phyloP scores from a whole-genome alignment of 2,329 filamentous ascomycete species.

The Fusarium sp. region DNA sequence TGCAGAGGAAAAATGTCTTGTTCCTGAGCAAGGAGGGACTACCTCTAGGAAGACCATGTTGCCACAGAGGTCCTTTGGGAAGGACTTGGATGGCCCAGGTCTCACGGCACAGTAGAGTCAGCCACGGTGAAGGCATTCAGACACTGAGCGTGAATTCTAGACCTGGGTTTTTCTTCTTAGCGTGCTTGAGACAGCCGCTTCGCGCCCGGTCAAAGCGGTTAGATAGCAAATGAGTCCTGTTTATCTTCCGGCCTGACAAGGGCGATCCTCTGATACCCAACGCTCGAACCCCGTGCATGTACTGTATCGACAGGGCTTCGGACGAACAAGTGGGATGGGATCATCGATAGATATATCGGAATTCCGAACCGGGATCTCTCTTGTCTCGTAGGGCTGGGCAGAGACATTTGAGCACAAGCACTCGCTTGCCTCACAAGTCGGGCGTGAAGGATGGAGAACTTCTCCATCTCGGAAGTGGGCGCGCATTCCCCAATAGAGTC shows the following conservation, averaged over 20 bases:
- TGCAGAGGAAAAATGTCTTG: not conserved
- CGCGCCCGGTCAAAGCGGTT: slow-evolving; percentile 21
- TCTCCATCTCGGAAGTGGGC: slow-evolving; percentile 18
- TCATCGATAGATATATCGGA: not conserved
- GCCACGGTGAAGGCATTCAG: slow-evolving; percentile 2
- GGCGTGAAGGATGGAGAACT: slow-evolving; percentile 14
- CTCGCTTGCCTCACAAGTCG: slow-evolving; percentile 23
- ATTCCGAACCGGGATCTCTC: not conserved
- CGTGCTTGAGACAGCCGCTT: not conserved
- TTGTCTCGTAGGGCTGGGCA: slow-evolving; percentile 15
- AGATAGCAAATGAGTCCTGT: slow-evolving; percentile 17
- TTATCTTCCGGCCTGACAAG: not conserved
- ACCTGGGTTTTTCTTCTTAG: slow-evolving; percentile 4
- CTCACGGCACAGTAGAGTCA: not conserved
- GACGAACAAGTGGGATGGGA: not conserved
- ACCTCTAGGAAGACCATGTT: not conserved
- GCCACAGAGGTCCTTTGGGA: not conserved
- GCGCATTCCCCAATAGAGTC: slow-evolving; percentile 33
- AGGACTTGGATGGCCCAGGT: not conserved
- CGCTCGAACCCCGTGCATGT: not conserved
- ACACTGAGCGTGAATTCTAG: slow-evolving; percentile 6
- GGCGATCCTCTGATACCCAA: not conserved
- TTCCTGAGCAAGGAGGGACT: not conserved
- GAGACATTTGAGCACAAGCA: slow-evolving; percentile 18
- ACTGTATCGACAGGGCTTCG: not conserved